Evolutionary conservation across 1,284 basidiomycete species (phyloP), one percentile per base, ranked within the genome.

Genomic region (Anthracocystis panici-leucophaei): DNA sequence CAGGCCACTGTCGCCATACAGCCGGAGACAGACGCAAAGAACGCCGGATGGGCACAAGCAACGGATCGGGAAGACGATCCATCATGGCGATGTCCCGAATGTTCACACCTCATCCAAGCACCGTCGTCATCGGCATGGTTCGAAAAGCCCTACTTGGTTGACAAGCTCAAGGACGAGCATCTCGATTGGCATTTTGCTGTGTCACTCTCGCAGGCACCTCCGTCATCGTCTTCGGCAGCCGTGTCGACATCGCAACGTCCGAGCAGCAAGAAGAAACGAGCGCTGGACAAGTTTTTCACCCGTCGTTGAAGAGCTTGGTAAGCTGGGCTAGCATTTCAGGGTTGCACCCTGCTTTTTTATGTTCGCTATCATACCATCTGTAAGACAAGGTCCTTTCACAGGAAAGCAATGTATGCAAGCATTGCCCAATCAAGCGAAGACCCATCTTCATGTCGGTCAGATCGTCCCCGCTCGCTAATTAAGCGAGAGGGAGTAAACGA

Each of bases 111-210:
- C 14, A 57, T 81, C 23, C 40, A 40, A 10, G 62, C 75, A 16
- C 73, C 66, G 16, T 11, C 52, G 40, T 57, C 49, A 23, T 59
- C 63, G 33, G 60, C 73, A 5, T 62, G 66, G 66, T 72, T 76
- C 50, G 74, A 77, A 31, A 54, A 58, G 54, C 65, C 70, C 1
- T 77, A 73, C 23, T 48, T 77, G 21, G 52, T 77, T 6, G 63
- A 69, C 50, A 69, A 63, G 49, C 57, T 73, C 31, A 64, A 69
- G 45, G 69, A 81, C 45, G 80, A 81, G 55, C 80, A 81, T 52
- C 63, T 69, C 18, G 80, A 81, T 57, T 81, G 73, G 72, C 80
- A 81, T 33, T 79, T 80, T 60, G 80, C 80, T 44, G 57, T 80
- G n/a, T 64, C 66, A 5, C 66, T 77, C 16, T 77, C 75, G 14